Evolutionary conservation across 306 rosid species (phyloP), one percentile per base, ranked within the genome.

Genomic region (Lathyrus aphaca): DNA sequence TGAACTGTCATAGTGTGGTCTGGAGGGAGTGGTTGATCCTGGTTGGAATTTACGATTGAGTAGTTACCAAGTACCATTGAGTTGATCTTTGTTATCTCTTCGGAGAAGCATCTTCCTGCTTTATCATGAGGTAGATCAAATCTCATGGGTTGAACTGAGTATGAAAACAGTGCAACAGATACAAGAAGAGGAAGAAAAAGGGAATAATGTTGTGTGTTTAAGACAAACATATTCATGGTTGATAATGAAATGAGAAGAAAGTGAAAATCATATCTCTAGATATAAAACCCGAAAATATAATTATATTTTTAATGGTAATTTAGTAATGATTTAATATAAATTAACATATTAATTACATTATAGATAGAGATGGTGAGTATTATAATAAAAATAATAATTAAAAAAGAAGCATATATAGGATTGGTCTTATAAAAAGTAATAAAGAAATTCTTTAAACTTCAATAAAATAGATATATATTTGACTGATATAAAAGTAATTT

Each of bases 11-110:
- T 23, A 29, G 50, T 87, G 72, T 80, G 94, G 0, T 81, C 46
- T 30, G 82, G 74, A 1, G 87, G 37, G 12, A 63, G 40, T 2
- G 88, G 96, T 0, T 79, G 82, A 50, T 61, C 86, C 32, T 73
- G 79, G 29, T 56, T 69, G 38, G 82, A 76, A 66, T 79, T 81
- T 58, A 86, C 50, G 39, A 91, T 44, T 65, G 46, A 32, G 89
- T 91, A 89, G 32, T 81, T 89, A 0, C 95, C 96, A 32, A 87
- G 82, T 2, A 87, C 67, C 87, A 91, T 71, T 43, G 91, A 66
- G 50, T 84, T 77, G 8, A n/a, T n/a, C 69, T 6, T 68, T 65
- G 71, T 80, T 0, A 88, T 73, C 43, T 89, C 87, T 71, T 91
- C 94, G 5, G 88, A 15, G 65, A 89, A 38, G 82, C 97, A 91